Evolutionary conservation across 768 basidiomycete species (phyloP).

Genomic region (Cantharellus cinnabarinus): DNA sequence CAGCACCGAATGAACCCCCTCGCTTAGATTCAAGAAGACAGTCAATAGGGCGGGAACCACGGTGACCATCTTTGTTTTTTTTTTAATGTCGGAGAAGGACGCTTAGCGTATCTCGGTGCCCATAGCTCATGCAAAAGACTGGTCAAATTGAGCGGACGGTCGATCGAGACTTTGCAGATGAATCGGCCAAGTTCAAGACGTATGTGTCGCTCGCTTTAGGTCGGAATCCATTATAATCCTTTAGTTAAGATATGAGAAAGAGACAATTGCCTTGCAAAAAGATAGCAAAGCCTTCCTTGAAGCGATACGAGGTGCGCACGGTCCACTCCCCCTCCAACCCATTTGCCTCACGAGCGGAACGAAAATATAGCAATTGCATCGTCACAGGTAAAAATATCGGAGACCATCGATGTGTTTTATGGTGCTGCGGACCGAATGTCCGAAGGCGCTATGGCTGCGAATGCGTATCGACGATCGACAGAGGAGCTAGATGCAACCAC

Average conservation of each 20-base stretch:
- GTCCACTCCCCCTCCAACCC: constrained; percentile 1
- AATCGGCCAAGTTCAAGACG: constrained; percentile 80
- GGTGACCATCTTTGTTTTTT: constrained; percentile 23
- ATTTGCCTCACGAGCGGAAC: neutral
- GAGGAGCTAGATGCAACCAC: constrained; percentile 82
- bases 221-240: neutral
- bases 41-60: constrained; percentile 84
- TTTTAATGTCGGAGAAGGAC: neutral
- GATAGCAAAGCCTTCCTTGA: constrained; percentile 90
- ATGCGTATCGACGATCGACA: constrained; percentile 87
- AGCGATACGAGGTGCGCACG: constrained; percentile 63
- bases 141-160: constrained; percentile 94
- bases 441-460: constrained; percentile 90
- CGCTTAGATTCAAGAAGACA: constrained; percentile 71
- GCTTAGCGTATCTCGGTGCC: constrained; percentile 1
- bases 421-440: constrained; percentile 62
- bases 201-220: constrained; percentile 16
- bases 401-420: constrained; percentile 88
- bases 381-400: constrained; percentile 81
- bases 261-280: constrained; percentile 80
- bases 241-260: constrained; percentile 73
- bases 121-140: constrained; percentile 85
- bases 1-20: neutral
- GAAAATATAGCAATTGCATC: constrained; percentile 60
- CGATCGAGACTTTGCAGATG: constrained; percentile 81